Conservation (phyloP, 2,329 filamentous ascomycete species). For the Daldinia sp. region DNA sequence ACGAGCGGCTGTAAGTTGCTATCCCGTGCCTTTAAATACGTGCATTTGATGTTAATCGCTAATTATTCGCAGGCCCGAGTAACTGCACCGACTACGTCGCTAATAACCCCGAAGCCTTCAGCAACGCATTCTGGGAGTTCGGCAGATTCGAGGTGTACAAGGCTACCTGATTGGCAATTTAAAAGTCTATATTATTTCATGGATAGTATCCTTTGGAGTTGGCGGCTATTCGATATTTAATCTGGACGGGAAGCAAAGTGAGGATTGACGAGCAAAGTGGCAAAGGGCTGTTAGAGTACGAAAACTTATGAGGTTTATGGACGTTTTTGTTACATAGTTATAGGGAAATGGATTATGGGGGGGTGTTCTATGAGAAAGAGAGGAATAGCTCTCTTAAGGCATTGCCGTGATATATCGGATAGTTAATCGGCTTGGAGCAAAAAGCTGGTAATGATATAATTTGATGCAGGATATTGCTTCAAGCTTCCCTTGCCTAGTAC, state of each 20-base stretch:
- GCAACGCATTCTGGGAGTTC: slow-evolving; percentile 72
- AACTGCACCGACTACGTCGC: slow-evolving; percentile 67
- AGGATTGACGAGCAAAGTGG: slow-evolving; percentile 3
- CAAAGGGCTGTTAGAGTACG: slow-evolving; percentile 3
- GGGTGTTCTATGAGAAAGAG: neutral
- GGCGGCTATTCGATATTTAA: slow-evolving; percentile 5
- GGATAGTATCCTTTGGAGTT: slow-evolving; percentile 26
- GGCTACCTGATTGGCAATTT: slow-evolving; percentile 39
- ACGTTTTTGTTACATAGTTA: slow-evolving; percentile 1
- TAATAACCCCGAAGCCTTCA: slow-evolving; percentile 63
- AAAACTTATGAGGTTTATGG: neutral
- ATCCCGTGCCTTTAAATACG: slow-evolving; percentile 25
- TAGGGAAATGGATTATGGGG: neutral
- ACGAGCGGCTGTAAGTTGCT: slow-evolving; percentile 54
- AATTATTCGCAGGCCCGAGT: slow-evolving; percentile 53
- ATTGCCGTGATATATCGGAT: slow-evolving; percentile 1
- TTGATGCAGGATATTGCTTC: neutral
- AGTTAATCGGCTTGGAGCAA: neutral
- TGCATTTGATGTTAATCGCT: slow-evolving; percentile 31
- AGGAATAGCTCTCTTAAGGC: neutral
- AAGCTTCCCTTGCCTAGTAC: neutral
- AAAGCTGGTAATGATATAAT: neutral
- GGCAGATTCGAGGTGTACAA: slow-evolving; percentile 66
- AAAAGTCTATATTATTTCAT: slow-evolving; percentile 6
- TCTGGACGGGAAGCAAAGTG: neutral